A percentile compares a stretch with the other conserved stretches of the same genome.
phyloP scores from a whole-genome alignment of 2,329 filamentous ascomycete species.

The Cladosporium phlei region DNA sequence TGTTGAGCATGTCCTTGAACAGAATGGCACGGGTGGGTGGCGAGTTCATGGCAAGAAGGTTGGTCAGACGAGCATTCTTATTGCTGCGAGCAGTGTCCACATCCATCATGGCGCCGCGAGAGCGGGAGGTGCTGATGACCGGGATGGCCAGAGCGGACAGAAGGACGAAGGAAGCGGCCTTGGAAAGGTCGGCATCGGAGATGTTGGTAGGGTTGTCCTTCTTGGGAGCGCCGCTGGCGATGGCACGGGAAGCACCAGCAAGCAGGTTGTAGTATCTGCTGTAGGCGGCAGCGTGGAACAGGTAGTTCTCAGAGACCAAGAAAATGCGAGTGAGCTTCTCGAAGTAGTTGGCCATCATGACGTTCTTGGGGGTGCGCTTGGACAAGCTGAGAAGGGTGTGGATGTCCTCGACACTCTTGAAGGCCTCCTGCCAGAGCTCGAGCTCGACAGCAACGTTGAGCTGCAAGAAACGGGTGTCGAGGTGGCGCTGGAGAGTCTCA shows the following conservation, averaged over 20 bases:
- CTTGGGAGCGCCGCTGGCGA: slow-evolving; percentile 82
- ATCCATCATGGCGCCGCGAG: slow-evolving; percentile 90
- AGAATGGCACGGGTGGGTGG: slow-evolving; percentile 83
- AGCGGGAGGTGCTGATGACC: slow-evolving; percentile 96
- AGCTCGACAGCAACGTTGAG: slow-evolving; percentile 96
- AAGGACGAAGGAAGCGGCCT: slow-evolving; percentile 91
- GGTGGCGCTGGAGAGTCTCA: slow-evolving; percentile 91
- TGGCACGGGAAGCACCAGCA: slow-evolving; percentile 77
- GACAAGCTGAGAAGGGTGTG: slow-evolving; percentile 95
- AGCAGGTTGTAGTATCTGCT: slow-evolving; percentile 96
- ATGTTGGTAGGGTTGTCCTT: slow-evolving; percentile 82
- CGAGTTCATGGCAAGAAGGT: slow-evolving; percentile 87
- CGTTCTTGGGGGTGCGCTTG: slow-evolving; percentile 96
- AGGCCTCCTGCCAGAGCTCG: slow-evolving; percentile 98
- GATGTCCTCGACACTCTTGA: slow-evolving; percentile 98
- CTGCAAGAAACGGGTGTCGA: slow-evolving; percentile 98
- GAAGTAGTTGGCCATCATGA: slow-evolving; percentile 99
- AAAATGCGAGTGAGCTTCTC: slow-evolving; percentile 99
- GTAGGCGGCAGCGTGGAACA: slow-evolving; percentile 98
- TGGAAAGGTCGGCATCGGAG: slow-evolving; percentile 83
- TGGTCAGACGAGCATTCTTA: slow-evolving; percentile 96
- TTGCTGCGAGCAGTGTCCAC: slow-evolving; percentile 96
- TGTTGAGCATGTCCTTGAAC: slow-evolving; percentile 94
- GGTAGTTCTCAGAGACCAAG: slow-evolving; percentile 97
- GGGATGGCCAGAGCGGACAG: slow-evolving; percentile 95